Evolutionary conservation across 1,284 basidiomycete genomes (phyloP).

Genomic region (Flammula alnicola): DNA sequence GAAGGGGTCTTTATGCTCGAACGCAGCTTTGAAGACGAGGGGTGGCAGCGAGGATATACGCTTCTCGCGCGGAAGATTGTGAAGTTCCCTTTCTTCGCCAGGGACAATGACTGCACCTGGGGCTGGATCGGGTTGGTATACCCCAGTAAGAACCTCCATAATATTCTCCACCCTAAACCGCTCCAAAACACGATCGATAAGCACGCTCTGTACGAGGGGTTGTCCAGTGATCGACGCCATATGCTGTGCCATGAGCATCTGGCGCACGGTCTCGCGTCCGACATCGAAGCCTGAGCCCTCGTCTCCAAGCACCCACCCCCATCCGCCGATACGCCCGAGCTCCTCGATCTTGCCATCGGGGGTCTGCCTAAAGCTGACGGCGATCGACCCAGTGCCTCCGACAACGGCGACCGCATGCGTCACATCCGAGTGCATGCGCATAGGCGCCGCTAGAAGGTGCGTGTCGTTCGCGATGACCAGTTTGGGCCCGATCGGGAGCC

Average conservation of each 20-base stretch:
- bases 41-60: slow-evolving; percentile 74
- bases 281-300: slow-evolving; percentile 80
- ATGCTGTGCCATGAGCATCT: slow-evolving; percentile 64
- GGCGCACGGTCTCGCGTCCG: slow-evolving; percentile 71
- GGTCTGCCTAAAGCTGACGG: slow-evolving; percentile 60
- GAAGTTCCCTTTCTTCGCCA: slow-evolving; percentile 29
- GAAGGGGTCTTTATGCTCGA: slow-evolving; percentile 62
- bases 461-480: slow-evolving; percentile 77
- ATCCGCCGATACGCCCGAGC: slow-evolving; percentile 74
- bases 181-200: slow-evolving; percentile 51
- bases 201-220: slow-evolving; percentile 36
- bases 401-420: slow-evolving; percentile 66
- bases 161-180: slow-evolving; percentile 60
- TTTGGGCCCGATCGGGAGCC: slow-evolving; percentile 53
- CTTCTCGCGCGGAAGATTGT: slow-evolving; percentile 63
- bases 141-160: slow-evolving; percentile 61
- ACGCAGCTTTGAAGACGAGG: slow-evolving; percentile 73
- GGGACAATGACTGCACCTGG: slow-evolving; percentile 21
- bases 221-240: slow-evolving; percentile 48
- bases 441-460: slow-evolving; percentile 73
- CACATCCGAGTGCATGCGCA: slow-evolving; percentile 61
- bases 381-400: slow-evolving; percentile 74
- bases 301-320: slow-evolving; percentile 85
- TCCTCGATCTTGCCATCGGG: slow-evolving; percentile 47
- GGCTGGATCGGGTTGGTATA: slow-evolving; percentile 61